Evolutionary conservation across 2,329 filamentous ascomycete species (phyloP).

Genomic region (Fusarium dimerum): DNA sequence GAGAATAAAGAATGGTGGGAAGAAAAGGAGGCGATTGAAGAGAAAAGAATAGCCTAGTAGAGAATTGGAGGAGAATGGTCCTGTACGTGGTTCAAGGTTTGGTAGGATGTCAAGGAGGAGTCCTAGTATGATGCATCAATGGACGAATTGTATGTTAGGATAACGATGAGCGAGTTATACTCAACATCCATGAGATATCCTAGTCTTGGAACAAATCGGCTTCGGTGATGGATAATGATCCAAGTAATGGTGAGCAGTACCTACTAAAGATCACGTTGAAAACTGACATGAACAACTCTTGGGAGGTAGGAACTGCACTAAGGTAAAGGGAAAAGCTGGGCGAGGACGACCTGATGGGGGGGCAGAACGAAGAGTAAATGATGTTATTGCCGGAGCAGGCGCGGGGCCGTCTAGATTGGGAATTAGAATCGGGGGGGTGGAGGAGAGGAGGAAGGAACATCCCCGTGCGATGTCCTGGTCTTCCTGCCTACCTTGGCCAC

Average conservation of each 20-base stretch:
- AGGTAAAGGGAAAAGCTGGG: neutral
- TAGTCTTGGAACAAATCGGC: neutral
- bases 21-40: neutral
- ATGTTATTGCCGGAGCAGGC: neutral
- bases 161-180: neutral
- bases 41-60: neutral
- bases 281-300: no score
- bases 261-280: no score
- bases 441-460: neutral
- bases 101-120: neutral
- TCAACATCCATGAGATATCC: neutral
- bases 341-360: neutral
- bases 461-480: neutral
- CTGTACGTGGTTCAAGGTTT: neutral
- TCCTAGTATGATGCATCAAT: neutral
- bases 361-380: neutral
- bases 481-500: neutral
- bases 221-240: neutral
- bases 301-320: neutral
- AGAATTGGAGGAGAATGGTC: neutral
- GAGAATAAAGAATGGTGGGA: neutral
- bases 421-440: neutral
- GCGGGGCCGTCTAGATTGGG: neutral
- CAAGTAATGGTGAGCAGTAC: no score
- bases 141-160: neutral